Conservation (phyloP, 495 filamentous ascomycete genomes). For the Cudoniella acicularis region DNA sequence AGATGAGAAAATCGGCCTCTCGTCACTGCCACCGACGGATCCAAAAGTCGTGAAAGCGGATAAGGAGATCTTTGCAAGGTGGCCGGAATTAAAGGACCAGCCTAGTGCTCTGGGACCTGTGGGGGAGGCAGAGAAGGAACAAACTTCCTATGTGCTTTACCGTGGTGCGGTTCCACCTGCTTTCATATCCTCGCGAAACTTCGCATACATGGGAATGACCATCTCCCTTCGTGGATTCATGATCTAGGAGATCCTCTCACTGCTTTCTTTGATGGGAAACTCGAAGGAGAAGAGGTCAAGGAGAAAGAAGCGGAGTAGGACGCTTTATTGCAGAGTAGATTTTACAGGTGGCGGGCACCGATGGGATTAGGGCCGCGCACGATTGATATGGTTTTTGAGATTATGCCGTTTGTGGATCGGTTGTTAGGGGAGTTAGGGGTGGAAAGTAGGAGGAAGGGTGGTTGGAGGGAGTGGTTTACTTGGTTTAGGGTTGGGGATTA, state of each 20-base stretch:
- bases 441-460: background rate
- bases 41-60: conserved; percentile 44
- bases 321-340: conserved; percentile 60
- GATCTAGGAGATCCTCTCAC: background rate
- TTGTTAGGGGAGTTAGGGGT: conserved; percentile 3
- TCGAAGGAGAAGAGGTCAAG: conserved; percentile 1
- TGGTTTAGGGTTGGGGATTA: conserved; percentile 61
- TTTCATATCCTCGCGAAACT: conserved; percentile 49
- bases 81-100: conserved; percentile 54
- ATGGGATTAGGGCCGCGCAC: conserved; percentile 58
- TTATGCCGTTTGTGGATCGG: conserved; percentile 68
- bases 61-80: conserved; percentile 50
- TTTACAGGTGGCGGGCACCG: conserved; percentile 65
- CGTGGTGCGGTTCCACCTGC: conserved; percentile 67
- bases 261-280: background rate
- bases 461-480: conserved; percentile 40
- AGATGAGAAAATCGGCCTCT: background rate
- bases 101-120: conserved; percentile 38
- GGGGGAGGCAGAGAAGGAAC: conserved; percentile 13
- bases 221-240: conserved; percentile 35
- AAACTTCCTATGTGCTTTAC: conserved; percentile 41
- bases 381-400: conserved; percentile 73
- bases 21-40: conserved; percentile 29
- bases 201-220: conserved; percentile 67
- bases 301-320: conserved; percentile 42